Evolutionary conservation across 805 yeast species (phyloP).

Genomic region (Metschnikowia santaceciliae): DNA sequence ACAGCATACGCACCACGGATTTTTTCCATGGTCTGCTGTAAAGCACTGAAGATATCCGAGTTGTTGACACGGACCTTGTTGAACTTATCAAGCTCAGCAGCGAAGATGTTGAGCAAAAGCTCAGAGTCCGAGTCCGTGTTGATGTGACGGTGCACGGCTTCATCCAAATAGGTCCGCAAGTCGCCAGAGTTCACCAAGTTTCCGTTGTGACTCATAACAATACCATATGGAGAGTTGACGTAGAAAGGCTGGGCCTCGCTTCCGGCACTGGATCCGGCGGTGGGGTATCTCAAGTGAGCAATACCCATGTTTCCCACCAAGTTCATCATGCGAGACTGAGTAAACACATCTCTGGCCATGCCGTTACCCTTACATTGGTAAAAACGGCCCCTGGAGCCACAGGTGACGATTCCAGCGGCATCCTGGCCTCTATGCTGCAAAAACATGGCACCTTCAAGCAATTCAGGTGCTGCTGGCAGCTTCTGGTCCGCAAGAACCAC

Average conservation of each 20-base stretch:
- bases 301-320: constrained; percentile 93
- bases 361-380: constrained; percentile 99
- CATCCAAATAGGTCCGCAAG: constrained; percentile 77
- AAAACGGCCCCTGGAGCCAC: constrained; percentile 88
- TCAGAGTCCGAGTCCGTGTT: constrained; percentile 97
- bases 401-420: constrained; percentile 98
- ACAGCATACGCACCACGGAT: constrained; percentile 98
- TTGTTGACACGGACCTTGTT: constrained; percentile 92
- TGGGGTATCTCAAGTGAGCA: constrained; percentile 92
- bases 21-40: constrained; percentile 72
- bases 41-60: constrained; percentile 81
- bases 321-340: constrained; percentile 70
- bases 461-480: constrained; percentile 77
- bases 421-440: constrained; percentile 98
- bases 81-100: constrained; percentile 84
- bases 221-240: constrained; percentile 95
- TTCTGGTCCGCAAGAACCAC: constrained; percentile 74
- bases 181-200: constrained; percentile 85
- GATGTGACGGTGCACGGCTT: constrained; percentile 92
- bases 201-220: constrained; percentile 88
- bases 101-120: constrained; percentile 82
- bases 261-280: constrained; percentile 94
- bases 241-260: constrained; percentile 98
- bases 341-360: constrained; percentile 97
- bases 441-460: constrained; percentile 88